Evolutionary conservation across 2,329 filamentous ascomycete species (phyloP), one percentile per base, ranked within the genome.

Genomic region (Talaromyces sp.): DNA sequence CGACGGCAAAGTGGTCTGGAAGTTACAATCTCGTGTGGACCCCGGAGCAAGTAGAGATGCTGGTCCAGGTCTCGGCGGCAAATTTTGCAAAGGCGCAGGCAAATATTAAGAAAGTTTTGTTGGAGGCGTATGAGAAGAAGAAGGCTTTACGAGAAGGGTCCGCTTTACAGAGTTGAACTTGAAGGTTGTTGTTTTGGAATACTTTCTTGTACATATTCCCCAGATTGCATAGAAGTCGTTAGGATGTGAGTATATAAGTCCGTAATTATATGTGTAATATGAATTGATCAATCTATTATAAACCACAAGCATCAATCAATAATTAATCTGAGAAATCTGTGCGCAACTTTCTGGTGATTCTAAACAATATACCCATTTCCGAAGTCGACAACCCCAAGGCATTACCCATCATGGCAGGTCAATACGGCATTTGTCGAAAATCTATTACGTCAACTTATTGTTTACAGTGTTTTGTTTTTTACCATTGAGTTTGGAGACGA

Each of bases 21-120:
- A 61, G 56, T 35, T 61, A 61, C 31, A 61, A 61, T 38, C 56
- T 61, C 19, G 60, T 61, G 24, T 61, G 60, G 60, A 59, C 56
- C 3, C 56, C 56, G 11, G 56, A 58, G 9, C 56, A 61, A 32
- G 54, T 61, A 9, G 60, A 61, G n/a, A 61, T 48, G 43, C 19
- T 58, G 17, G 17, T 58, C 19, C 58, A 59, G 7, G 38, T 61
- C n/a, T 56, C 56, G 14, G 35, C 56, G 12, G 53, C 52, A 21
- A 61, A 58, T 43, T 58, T 58, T 31, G 32, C 32, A 6, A 53
- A 43, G n/a, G 60, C 52, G 7, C 52, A 61, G 32, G 14, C 26
- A 5, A 58, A 31, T 26, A 59, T 61, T 14, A 58, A 48, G 24
- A 35, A 53, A 8, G 60, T 61, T 17, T 19, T 61, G 31, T 24